Conservation (phyloP, 345 rosid species). For the Brassica juncea region DNA sequence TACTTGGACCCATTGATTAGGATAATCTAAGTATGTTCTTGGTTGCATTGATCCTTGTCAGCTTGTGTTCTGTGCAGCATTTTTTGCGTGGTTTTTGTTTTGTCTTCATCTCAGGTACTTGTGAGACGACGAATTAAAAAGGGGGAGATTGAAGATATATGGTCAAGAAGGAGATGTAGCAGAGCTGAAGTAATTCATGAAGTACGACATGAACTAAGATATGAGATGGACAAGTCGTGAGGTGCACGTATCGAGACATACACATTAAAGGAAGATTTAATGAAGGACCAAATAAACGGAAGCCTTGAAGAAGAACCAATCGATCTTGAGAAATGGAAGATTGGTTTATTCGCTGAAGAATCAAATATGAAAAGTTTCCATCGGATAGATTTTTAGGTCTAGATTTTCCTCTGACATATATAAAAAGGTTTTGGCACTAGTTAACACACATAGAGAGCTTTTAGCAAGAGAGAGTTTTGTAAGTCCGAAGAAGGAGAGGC, state of each 20-base stretch:
- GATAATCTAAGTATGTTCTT: no score
- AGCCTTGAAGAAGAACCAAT: neutral
- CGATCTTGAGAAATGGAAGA: neutral
- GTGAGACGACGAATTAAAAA: no score
- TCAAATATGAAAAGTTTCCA: neutral
- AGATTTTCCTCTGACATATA: neutral
- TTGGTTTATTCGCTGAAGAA: neutral
- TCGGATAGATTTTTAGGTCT: neutral
- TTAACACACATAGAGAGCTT: neutral
- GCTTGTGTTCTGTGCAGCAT: no score
- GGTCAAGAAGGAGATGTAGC: no score
- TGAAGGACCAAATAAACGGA: neutral
- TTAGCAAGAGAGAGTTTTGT: neutral
- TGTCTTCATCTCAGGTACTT: no score
- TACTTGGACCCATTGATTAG: no score
- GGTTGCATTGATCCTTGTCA: no score
- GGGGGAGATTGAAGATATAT: no score
- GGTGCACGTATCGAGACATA: neutral
- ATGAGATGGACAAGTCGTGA: neutral
- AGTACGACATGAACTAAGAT: neutral
- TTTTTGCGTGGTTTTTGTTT: no score
- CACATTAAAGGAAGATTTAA: neutral
- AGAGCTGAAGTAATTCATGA: neutral
- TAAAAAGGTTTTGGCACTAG: neutral
- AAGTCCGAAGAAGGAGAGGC: neutral